These are phyloP conservation scores for Podospora bellae-mahoneyi DNA, from an alignment of 495 filamentous ascomycete genomes.

Conservation along the genomic window DNA sequence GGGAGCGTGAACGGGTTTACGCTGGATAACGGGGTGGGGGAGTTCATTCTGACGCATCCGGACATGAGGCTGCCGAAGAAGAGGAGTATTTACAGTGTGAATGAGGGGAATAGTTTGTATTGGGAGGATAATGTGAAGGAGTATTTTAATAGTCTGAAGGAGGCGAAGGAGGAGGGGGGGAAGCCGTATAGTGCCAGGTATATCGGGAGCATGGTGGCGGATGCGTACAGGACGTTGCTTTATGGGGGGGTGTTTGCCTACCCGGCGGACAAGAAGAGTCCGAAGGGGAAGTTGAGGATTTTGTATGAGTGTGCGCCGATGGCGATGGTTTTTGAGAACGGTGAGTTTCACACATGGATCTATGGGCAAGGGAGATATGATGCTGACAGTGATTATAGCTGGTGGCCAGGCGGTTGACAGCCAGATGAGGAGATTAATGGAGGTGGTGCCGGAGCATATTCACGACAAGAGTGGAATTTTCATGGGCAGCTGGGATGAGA, in stretches of 20 bases:
- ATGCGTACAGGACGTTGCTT: slow-evolving; percentile 91
- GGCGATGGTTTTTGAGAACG: slow-evolving; percentile 99
- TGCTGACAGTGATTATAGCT: slow-evolving; percentile 48
- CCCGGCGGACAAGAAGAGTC: slow-evolving; percentile 94
- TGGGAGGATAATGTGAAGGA: slow-evolving; percentile 86
- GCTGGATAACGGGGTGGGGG: slow-evolving; percentile 89
- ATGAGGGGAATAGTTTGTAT: slow-evolving; percentile 95
- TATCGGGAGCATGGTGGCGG: slow-evolving; percentile 96
- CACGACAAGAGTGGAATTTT: slow-evolving; percentile 96
- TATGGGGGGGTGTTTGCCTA: slow-evolving; percentile 98
- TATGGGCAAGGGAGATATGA: neutral
- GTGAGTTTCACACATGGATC: slow-evolving; percentile 46
- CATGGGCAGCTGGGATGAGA: slow-evolving; percentile 89
- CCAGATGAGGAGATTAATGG: slow-evolving; percentile 83
- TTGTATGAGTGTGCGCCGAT: slow-evolving; percentile 98
- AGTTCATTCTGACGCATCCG: slow-evolving; percentile 97
- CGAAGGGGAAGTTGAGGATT: slow-evolving; percentile 96
- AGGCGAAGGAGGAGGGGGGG: slow-evolving; percentile 53
- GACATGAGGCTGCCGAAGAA: slow-evolving; percentile 80
- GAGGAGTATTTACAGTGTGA: slow-evolving; percentile 92
- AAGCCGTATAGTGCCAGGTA: slow-evolving; percentile 96
- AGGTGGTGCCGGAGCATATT: slow-evolving; percentile 86
- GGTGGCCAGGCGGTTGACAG: slow-evolving; percentile 89
- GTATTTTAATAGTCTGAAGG: slow-evolving; percentile 87
- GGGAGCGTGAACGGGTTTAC: slow-evolving; percentile 96